These are phyloP conservation scores for Oryza australiensis DNA, from an alignment of 176 grass and related monocot species.

Conservation along the genomic window DNA sequence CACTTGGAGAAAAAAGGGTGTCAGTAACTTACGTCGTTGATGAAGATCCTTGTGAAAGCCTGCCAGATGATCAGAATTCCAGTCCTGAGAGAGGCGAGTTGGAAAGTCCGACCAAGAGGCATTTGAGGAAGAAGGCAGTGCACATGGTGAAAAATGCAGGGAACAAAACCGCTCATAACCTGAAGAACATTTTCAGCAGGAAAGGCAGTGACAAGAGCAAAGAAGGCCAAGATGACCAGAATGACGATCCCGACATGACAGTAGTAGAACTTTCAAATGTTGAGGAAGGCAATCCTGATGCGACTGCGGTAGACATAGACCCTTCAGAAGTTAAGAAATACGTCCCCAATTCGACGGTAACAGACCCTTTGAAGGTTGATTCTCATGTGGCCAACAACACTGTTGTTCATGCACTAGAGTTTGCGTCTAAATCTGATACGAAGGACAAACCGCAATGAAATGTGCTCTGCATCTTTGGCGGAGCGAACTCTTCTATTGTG, in stretches of 20 bases:
- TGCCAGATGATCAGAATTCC: constrained; percentile 10
- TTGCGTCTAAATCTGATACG: neutral
- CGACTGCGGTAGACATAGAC: neutral
- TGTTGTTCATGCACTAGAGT: neutral
- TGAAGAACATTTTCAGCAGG: constrained; percentile 60
- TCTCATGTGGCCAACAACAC: constrained; percentile 7
- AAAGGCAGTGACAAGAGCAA: constrained; percentile 59
- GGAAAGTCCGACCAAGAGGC: constrained; percentile 41
- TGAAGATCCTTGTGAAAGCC: constrained; percentile 28
- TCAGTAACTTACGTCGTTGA: constrained; percentile 54
- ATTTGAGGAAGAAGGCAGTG: constrained; percentile 59
- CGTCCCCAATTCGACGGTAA: neutral
- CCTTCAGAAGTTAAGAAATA: neutral
- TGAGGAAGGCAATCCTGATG: neutral
- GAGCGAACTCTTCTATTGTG: no score
- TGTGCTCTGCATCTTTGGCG: neutral
- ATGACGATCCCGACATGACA: constrained; percentile 12
- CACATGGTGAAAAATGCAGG: constrained; percentile 62
- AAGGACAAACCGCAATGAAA: neutral
- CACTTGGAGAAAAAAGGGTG: constrained; percentile 65
- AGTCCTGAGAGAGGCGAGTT: constrained; percentile 34
- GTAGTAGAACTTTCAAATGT: neutral
- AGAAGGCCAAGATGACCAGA: constrained; percentile 36
- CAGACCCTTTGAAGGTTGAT: constrained; percentile 16
- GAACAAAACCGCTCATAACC: constrained; percentile 45